A percentile compares a stretch with the other conserved stretches of the same genome.
phyloP scores from a whole-genome alignment of 345 rosid genomes.

The sweet orange (Citrus sinensis) region DVS_A1.0 CM039161.1:19183501-19184000 shows the following conservation, averaged over 20 bases:
- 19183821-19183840: not conserved
- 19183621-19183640: not conserved
- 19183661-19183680: not conserved
- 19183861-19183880: not conserved
- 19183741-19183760: not conserved
- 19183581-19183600: not conserved
- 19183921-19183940: too few species aligned
- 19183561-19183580: not conserved
- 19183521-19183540: not conserved
- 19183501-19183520: not conserved
- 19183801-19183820: not conserved
- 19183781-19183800: not conserved
- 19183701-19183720: not conserved
- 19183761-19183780: not conserved
- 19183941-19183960: too few species aligned
- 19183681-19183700: not conserved
- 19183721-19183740: not conserved
- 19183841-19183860: not conserved
- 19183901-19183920: not conserved
- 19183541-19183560: not conserved
- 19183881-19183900: not conserved
- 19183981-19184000: too few species aligned
- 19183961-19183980: too few species aligned
- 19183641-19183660: not conserved
- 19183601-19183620: not conserved